phyloP scores from a whole-genome alignment of 495 filamentous ascomycete genomes.

The Durotheca rogersii region DNA sequence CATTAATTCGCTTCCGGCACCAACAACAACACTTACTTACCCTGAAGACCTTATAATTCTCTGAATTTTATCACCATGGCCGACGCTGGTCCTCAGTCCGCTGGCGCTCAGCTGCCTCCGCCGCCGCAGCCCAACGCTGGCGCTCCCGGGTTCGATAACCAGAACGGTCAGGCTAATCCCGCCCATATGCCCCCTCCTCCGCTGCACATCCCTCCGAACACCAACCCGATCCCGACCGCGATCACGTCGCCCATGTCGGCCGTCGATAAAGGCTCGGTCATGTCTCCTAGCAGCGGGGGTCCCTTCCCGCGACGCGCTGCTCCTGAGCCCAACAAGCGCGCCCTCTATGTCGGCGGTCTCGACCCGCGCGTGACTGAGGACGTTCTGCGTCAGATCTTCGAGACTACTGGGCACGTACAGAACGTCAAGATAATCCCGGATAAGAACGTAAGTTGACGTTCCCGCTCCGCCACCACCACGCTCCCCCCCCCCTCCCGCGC shows the following conservation, averaged over 20 bases:
- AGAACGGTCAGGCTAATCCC: conserved; percentile 66
- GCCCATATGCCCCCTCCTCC: conserved; percentile 93
- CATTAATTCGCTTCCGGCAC: conserved; percentile 20
- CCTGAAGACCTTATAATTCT: neutral
- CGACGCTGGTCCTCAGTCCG: conserved; percentile 59
- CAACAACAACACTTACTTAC: conserved; percentile 7
- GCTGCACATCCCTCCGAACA: conserved; percentile 94
- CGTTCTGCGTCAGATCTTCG: conserved; percentile 95
- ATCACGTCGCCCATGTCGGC: conserved; percentile 82
- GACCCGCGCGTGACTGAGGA: conserved; percentile 96
- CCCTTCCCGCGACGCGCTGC: conserved; percentile 88
- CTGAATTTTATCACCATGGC: conserved; percentile 60
- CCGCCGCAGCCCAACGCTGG: conserved; percentile 66
- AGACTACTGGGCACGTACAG: conserved; percentile 96
- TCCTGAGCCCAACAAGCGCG: conserved; percentile 97
- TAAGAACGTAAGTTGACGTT: conserved; percentile 96
- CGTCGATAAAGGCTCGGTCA: conserved; percentile 62
- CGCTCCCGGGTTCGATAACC: conserved; percentile 69
- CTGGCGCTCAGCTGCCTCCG: conserved; percentile 60
- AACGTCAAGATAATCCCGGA: conserved; percentile 99
- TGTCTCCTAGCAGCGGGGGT: conserved; percentile 78
- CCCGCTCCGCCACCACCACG: too few species aligned
- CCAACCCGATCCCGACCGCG: conserved; percentile 90
- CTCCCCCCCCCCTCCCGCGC: too few species aligned
- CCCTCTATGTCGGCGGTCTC: conserved; percentile 92